Percentiles rank a stretch among this genome's conserved stretches.
Conservation (phyloP, 352 stramenopile genomes). For the Phytophthora meadii region DNA sequence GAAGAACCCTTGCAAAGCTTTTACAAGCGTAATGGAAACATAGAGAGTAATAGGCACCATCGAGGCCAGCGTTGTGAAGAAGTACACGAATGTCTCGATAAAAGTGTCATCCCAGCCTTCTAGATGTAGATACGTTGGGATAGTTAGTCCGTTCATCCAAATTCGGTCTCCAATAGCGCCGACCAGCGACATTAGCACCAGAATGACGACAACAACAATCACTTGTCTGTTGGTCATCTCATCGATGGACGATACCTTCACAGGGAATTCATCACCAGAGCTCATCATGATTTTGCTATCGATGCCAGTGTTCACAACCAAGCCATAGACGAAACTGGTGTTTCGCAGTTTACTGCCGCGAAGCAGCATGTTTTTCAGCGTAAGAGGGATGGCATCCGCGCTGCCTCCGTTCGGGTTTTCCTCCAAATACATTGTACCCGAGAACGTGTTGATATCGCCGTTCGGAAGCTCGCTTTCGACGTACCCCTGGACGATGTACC, state of each 20-base stretch:
- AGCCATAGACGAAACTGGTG: slow-evolving; percentile 87
- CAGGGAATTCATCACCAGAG: slow-evolving; percentile 79
- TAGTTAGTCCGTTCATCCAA: slow-evolving; percentile 48
- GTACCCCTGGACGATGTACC: slow-evolving; percentile 70
- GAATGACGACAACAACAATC: slow-evolving; percentile 78
- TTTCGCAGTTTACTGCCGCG: slow-evolving; percentile 91
- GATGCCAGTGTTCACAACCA: slow-evolving; percentile 94
- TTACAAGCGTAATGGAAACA: slow-evolving; percentile 90
- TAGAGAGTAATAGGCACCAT: slow-evolving; percentile 92
- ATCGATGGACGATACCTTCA: slow-evolving; percentile 87
- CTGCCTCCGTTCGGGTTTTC: slow-evolving; percentile 48
- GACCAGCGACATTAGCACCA: slow-evolving; percentile 73
- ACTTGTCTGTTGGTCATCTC: slow-evolving; percentile 90
- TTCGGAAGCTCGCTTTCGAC: slow-evolving; percentile 85
- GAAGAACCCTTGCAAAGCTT: slow-evolving; percentile 89
- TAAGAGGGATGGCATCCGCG: slow-evolving; percentile 59
- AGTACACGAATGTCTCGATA: slow-evolving; percentile 82
- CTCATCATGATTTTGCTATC: slow-evolving; percentile 95
- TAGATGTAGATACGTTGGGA: slow-evolving; percentile 54
- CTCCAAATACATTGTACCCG: slow-evolving; percentile 72
- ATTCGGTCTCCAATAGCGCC: slow-evolving; percentile 69
- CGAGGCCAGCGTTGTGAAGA: slow-evolving; percentile 82
- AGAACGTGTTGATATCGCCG: slow-evolving; percentile 84
- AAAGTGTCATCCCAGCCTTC: slow-evolving; percentile 46
- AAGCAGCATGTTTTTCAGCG: slow-evolving; percentile 92